Conservation (phyloP, 2,329 filamentous ascomycete genomes). For the Colletotrichum sp. region DNA sequence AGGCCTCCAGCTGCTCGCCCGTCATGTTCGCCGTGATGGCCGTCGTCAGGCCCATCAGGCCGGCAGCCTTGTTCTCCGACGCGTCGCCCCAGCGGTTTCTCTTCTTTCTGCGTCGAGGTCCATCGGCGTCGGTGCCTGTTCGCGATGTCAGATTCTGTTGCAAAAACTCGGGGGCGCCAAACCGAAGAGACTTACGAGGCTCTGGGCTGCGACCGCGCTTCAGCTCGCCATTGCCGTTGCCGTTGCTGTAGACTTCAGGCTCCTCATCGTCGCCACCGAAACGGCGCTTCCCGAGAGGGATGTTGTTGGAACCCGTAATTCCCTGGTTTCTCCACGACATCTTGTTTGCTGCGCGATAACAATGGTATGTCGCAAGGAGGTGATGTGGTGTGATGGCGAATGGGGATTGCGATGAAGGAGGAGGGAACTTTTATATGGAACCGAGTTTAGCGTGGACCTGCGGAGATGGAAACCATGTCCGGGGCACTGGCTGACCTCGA, state of each 20-base stretch:
- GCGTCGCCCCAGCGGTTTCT: constrained; percentile 98
- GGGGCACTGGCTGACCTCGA: background rate
- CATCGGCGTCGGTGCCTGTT: constrained; percentile 66
- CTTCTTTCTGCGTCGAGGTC: constrained; percentile 91
- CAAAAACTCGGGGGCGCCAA: background rate
- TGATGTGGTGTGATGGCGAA: background rate
- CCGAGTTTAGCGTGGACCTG: background rate
- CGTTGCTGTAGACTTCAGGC: constrained; percentile 28
- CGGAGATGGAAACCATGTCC: background rate
- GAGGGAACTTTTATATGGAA: constrained; percentile 16
- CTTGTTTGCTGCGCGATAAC: constrained; percentile 26
- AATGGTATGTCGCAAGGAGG: background rate
- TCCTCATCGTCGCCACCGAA: constrained; percentile 71
- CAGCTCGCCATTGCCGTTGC: constrained; percentile 49
- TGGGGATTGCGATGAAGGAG: background rate
- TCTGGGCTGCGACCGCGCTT: constrained; percentile 96
- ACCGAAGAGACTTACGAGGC: constrained; percentile 61
- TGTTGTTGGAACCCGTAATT: constrained; percentile 98
- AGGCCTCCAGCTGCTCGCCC: constrained; percentile 96
- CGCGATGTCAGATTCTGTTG: constrained; percentile 32
- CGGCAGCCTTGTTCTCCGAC: constrained; percentile 97
- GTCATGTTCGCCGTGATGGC: constrained; percentile 98
- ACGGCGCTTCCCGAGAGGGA: constrained; percentile 87
- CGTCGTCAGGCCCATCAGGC: constrained; percentile 95
- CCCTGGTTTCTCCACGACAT: constrained; percentile 78